Conservation (phyloP, 345 rosid species). For the Rhodamnia argentea region DNA sequence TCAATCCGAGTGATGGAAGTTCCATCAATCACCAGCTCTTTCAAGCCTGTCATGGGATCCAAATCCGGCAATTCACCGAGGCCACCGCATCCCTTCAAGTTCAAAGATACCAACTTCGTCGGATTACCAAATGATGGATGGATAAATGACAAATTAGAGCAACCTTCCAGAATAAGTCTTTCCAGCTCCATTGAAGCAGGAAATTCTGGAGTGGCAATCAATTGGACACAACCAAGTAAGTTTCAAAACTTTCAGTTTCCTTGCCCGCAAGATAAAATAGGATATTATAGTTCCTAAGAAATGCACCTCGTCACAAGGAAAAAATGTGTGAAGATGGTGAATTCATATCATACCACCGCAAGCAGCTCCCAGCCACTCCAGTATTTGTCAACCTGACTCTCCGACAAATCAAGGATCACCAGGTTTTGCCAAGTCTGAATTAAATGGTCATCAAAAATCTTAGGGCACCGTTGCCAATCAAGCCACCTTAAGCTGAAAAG, state of each 20-base stretch:
- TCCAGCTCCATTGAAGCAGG: too few species aligned
- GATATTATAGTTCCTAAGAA: accelerated
- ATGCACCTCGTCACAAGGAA: accelerated
- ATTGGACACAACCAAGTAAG: not conserved
- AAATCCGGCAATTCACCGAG: not conserved
- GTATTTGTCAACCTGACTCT: accelerated
- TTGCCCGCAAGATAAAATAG: not conserved
- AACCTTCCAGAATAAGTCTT: too few species aligned
- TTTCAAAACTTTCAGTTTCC: too few species aligned
- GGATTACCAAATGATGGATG: too few species aligned
- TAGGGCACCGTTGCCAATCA: accelerated
- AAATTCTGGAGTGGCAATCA: accelerated
- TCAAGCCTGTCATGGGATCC: not conserved
- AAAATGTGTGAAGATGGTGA: accelerated
- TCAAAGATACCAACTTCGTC: not conserved
- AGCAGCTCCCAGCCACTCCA: not conserved
- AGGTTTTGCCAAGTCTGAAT: too few species aligned
- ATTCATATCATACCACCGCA: accelerated
- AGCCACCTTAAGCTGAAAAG: not conserved
- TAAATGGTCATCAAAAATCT: not conserved
- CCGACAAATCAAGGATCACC: not conserved
- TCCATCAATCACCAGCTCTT: not conserved
- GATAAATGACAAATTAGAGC: too few species aligned
- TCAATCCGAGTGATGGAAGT: accelerated
- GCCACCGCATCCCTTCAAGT: not conserved